Evolutionary conservation across 2,329 filamentous ascomycete genomes (phyloP), one percentile per base, ranked within the genome.

Genomic region (Penicillium sumatraense): DNA sequence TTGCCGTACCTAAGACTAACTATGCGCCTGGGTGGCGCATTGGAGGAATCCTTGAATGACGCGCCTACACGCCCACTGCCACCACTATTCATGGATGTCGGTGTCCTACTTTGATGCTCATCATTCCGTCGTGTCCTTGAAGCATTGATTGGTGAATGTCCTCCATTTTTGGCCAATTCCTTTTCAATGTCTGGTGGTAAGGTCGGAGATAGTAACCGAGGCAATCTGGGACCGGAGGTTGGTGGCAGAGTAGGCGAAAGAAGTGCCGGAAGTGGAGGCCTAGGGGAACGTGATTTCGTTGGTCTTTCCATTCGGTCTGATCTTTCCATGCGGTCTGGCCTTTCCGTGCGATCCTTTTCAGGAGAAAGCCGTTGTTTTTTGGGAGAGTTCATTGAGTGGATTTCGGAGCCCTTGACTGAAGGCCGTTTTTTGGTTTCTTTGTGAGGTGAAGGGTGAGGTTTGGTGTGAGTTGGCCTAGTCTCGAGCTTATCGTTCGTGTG

Each of bases 141-240:
- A 59, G 59, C n/a, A 41, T 9, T 56, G 29, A 56, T 31, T 5
- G 63, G 50, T 18, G 72, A 68, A 29, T 70, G 71, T 36, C 76
- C 74, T 24, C 75, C 63, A 31, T 78, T 72, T 54, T 77, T 68
- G 7, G 73, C 76, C 23, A 86, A 68, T 52, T 83, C 80, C 53
- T 78, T 80, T 61, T 83, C 80, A 41, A 86, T 78, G 50, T 80
- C 80, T 2, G 80, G 75, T 6, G 83, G 83, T 3, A 86, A 73
- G 13, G 81, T 84, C 3, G 83, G 83, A 4, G 84, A 86, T n/a
- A 86, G 70, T 31, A 85, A 75, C 9, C 77, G 75, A 10, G 83
- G 83, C 16, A 85, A 68, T 51, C 68, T 75, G 23, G 70, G 69
- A 18, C 62, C 66, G 21, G 80, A 69, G 40, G 76, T 75, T 21